Conservation (phyloP, 768 basidiomycete genomes). For the Tulasnella sp. region DNA sequence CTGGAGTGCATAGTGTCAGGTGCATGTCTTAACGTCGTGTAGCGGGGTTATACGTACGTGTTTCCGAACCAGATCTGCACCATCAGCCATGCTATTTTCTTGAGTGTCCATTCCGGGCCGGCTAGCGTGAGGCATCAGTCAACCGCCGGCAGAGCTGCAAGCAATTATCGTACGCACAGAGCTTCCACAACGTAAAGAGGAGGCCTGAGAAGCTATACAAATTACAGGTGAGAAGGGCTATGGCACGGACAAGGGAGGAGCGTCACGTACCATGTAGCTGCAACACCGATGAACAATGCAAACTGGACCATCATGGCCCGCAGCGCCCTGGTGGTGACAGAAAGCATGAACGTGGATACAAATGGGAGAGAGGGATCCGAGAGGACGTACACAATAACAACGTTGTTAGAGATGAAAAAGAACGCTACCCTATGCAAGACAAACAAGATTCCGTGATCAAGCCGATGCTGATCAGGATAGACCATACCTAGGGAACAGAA, state of each 20-base stretch:
- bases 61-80: constrained; percentile 81
- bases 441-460: neutral
- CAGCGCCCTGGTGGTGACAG: constrained; percentile 40
- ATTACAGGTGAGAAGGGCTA: constrained; percentile 58
- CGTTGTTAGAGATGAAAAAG: constrained; percentile 65
- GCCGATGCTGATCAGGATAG: neutral
- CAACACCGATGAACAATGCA: constrained; percentile 14
- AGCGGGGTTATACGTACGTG: constrained; percentile 25
- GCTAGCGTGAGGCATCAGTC: constrained; percentile 19
- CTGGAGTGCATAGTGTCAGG: neutral
- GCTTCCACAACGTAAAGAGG: constrained; percentile 40
- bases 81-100: constrained; percentile 68
- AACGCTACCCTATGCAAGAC: constrained; percentile 47
- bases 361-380: neutral
- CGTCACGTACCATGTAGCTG: constrained; percentile 38
- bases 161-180: constrained; percentile 29
- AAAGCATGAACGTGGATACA: neutral
- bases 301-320: constrained; percentile 57
- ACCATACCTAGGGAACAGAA: constrained; percentile 63
- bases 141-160: neutral
- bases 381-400: constrained; percentile 54
- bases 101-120: constrained; percentile 30
- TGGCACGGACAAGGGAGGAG: neutral
- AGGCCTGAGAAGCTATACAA: constrained; percentile 77
- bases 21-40: constrained; percentile 4